Evolutionary conservation across 2,329 filamentous ascomycete species (phyloP).

Genomic region (Chaetothyriales sp.): DNA sequence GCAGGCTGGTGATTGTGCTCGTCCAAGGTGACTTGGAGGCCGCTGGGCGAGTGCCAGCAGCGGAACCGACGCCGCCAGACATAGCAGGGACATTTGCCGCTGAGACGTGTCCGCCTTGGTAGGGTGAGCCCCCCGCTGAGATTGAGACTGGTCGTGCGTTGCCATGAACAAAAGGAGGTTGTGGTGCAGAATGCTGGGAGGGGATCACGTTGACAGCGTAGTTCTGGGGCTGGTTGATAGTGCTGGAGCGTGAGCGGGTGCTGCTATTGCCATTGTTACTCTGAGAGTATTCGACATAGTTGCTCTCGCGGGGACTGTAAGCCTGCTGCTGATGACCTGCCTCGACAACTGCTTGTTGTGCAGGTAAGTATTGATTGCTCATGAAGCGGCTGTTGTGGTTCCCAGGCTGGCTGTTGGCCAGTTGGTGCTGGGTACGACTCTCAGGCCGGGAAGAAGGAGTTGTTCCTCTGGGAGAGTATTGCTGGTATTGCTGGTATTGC

Average conservation of each 20-base stretch:
- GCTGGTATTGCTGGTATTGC: constrained; percentile 3
- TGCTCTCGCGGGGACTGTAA: not conserved
- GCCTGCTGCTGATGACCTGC: not conserved
- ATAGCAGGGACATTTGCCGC: constrained; percentile 4
- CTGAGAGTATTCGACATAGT: not conserved
- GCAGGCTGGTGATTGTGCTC: constrained; percentile 12
- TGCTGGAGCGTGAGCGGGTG: constrained; percentile 14
- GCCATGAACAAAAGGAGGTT: constrained; percentile 7
- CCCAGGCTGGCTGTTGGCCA: not conserved
- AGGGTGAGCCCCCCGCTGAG: constrained; percentile 1
- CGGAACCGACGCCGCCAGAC: constrained; percentile 3
- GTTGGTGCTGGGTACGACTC: not conserved
- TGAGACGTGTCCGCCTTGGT: not conserved
- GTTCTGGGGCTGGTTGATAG: constrained; percentile 10
- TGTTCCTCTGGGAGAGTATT: constrained; percentile 1
- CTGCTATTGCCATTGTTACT: not conserved
- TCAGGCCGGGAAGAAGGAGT: constrained; percentile 2
- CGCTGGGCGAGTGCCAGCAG: constrained; percentile 8
- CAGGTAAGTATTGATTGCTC: constrained; percentile 9
- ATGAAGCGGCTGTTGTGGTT: constrained; percentile 11
- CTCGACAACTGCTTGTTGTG: constrained; percentile 3
- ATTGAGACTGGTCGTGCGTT: constrained; percentile 13
- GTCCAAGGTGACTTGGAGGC: constrained; percentile 15
- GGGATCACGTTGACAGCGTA: constrained; percentile 7
- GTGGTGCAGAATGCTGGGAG: constrained; percentile 6